Base-by-base conservation (phyloP, 495 filamentous ascomycete species). In the Bacidia rubella region DNA sequence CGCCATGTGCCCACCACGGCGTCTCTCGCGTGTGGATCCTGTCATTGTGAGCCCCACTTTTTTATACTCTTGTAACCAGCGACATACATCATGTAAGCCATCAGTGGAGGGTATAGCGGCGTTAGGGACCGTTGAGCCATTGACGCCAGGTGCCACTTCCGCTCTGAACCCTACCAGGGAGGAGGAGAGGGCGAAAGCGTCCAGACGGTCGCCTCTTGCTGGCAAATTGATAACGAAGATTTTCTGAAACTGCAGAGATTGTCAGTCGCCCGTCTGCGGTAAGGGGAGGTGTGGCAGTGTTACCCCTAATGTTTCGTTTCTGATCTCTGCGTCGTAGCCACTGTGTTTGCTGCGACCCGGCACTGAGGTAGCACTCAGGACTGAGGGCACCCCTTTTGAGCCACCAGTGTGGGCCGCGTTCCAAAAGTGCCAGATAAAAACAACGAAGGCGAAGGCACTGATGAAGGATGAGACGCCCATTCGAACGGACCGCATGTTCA, bases 211-310 rank as follows among this genome's bases (percentile, higher is more conserved):
- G 11, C 72, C 73, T 11, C 81, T 70, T 20, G 68, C 66, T 3
- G 75, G 74, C 27, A 84, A 65, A 44, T 75, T 78, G 51, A 84
- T 74, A 27, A 78, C 78, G 54, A 78, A 75, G 22, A 84, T 67
- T 51, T 76, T 70, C 46, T 74, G 62, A 55, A 82, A 80, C 78
- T 81, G 39, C 7, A 15, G 9, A n/a, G 11, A 29, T n/a, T n/a
- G 0, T 41, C 11, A 57, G 23, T 3, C 21, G 20, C 12, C 23
- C 27, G 38, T 32, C 17, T 23, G 35, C n/a, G 22, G 3, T 11
- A 11, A 21, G 1, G 7, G 3, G 11, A 19, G 38, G 20, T 12
- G 25, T 12, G n/a, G 1, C 39, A 20, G 24, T 51, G 32, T 7
- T 35, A 56, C 54, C 41, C 54, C 54, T 19, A 56, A 26, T 19